A percentile compares a stretch with the other conserved stretches of the same genome.
Evolutionary conservation across 2,329 filamentous ascomycete species (phyloP).

Genomic region (Sclerotinia nivalis): DNA sequence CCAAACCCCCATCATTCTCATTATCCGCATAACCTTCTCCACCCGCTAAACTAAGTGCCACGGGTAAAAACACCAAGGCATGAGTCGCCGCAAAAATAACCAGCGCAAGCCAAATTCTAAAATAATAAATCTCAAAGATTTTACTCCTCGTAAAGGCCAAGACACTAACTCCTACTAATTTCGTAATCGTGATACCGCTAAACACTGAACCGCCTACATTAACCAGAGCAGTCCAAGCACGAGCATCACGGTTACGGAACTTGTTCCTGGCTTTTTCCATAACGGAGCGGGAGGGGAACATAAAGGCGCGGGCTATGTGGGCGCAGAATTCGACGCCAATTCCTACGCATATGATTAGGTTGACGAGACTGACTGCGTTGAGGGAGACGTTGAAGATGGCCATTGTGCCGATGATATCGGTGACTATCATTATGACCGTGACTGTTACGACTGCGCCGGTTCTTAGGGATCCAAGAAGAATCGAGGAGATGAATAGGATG

Average conservation of each 20-base stretch:
- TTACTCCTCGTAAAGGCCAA: constrained; percentile 94
- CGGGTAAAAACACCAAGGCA: constrained; percentile 87
- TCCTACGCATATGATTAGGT: constrained; percentile 94
- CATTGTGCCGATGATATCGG: constrained; percentile 96
- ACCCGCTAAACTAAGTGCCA: constrained; percentile 81
- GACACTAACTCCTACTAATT: constrained; percentile 87
- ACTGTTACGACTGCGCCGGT: constrained; percentile 81
- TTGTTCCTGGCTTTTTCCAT: constrained; percentile 78
- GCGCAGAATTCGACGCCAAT: constrained; percentile 98
- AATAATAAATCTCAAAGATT: constrained; percentile 99
- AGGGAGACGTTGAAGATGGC: constrained; percentile 83
- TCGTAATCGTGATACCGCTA: constrained; percentile 93
- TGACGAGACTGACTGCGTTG: constrained; percentile 93
- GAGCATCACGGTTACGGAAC: constrained; percentile 78
- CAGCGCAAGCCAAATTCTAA: constrained; percentile 91
- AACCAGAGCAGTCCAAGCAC: constrained; percentile 89
- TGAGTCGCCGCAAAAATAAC: constrained; percentile 88
- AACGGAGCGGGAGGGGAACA: constrained; percentile 81
- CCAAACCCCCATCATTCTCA: constrained; percentile 82
- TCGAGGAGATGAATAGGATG: constrained; percentile 76
- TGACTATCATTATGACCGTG: constrained; percentile 89
- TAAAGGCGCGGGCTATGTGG: constrained; percentile 93
- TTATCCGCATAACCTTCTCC: constrained; percentile 87
- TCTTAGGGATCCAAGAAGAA: constrained; percentile 79
- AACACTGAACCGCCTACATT: constrained; percentile 96